Evolutionary conservation across 768 basidiomycete genomes (phyloP), one percentile per base, ranked within the genome.

Genomic region (Trametes cubensis): DNA sequence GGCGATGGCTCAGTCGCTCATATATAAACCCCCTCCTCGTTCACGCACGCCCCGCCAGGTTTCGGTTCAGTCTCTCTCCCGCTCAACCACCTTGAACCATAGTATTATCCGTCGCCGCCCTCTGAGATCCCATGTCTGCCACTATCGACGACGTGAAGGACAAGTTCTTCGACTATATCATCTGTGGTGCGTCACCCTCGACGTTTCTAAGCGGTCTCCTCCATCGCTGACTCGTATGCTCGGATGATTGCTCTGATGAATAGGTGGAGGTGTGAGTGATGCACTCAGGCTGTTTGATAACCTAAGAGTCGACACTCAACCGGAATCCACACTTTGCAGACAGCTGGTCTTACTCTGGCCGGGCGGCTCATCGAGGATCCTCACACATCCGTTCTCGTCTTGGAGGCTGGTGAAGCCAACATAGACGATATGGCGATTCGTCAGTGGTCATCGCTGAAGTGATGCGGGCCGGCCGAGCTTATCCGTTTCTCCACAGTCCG

Each of bases 311-410:
- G 34, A 34, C 34, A 10, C 15, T 49, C 50, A 26, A 17, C 50
- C 21, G 2, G 45, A n/a, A 11, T 20, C 11, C 42, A 6, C 18
- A 41, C 3, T 21, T 3, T 4, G 17, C 21, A 67, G 66, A 66
- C 65, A 20, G 76, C 77, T 6, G 80, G 81, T 13, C 66, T 80
- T 28, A 75, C 76, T 3, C 63, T 81, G 26, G 80, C 79, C 14
- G 72, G 72, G 2, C 70, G 81, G 18, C 70, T 82, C 28, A 66
- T 71, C 13, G 75, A 78, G 52, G 76, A 80, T 60, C 65, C 72
- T 1, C 54, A 70, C 42, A 72, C 71, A 54, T 69, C 72, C 15
- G 78, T 81, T 8, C 67, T 77, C 44, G 75, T 80, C 15, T 64
- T 77, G 47, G 76, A 77, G 59, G 72, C 75, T 0, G 75, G 75